Conservation (phyloP, 1,284 basidiomycete species). For the Rhodotorula sp. region DNA sequence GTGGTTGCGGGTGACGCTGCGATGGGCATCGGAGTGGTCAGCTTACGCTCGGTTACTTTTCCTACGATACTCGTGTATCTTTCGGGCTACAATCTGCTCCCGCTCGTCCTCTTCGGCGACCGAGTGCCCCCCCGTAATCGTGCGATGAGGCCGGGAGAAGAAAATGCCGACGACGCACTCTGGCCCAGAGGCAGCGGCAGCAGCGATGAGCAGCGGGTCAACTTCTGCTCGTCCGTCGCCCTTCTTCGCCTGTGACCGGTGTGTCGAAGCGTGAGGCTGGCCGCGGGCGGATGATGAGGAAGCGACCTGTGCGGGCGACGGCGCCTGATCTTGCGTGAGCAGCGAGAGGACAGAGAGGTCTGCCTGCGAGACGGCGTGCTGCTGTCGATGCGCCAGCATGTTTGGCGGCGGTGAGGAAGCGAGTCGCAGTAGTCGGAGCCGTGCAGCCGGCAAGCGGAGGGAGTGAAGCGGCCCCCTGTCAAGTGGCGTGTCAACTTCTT, state of each 20-base stretch:
- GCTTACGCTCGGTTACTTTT: neutral
- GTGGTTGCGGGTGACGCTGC: slow-evolving; percentile 45
- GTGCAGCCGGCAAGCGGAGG: neutral
- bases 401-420: neutral
- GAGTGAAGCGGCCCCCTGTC: neutral
- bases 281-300: neutral
- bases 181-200: slow-evolving; percentile 42
- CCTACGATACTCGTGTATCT: too few species aligned
- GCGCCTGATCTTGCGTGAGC: slow-evolving; percentile 14
- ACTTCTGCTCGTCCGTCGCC: slow-evolving; percentile 37
- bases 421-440: neutral
- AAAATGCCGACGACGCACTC: slow-evolving; percentile 33
- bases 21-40: neutral
- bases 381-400: neutral
- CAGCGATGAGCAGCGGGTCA: slow-evolving; percentile 44
- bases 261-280: neutral
- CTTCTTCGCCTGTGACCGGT: neutral
- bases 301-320: neutral
- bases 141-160: neutral
- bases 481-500: neutral
- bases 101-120: neutral
- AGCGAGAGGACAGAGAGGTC: slow-evolving; percentile 33
- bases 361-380: slow-evolving; percentile 4
- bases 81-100: neutral
- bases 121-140: too few species aligned